Conservation (phyloP, 2,329 filamentous ascomycete species). For the Diaporthe aspalathi region DNA sequence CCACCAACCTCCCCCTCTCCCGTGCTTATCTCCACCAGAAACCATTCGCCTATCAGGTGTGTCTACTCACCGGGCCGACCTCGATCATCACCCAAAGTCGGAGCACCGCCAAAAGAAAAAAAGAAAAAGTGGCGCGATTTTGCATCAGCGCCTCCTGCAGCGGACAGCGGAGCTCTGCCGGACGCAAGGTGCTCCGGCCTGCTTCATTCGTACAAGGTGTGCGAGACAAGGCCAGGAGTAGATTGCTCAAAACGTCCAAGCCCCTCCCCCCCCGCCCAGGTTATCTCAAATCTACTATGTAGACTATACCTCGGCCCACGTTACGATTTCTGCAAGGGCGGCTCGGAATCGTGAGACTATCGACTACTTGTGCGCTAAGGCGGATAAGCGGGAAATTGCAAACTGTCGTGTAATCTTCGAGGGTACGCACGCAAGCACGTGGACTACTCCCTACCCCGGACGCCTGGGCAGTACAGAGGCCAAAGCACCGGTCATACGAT, state of each 20-base stretch:
- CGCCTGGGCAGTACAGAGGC: neutral
- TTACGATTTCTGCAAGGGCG: conserved; percentile 19
- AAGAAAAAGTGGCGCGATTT: conserved; percentile 7
- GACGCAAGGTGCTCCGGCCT: neutral
- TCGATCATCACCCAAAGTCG: neutral
- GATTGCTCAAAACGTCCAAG: conserved; percentile 22
- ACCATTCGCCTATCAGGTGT: conserved; percentile 18
- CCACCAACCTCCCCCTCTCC: conserved; percentile 5
- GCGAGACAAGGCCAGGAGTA: conserved; percentile 3
- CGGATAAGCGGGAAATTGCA: conserved; percentile 20
- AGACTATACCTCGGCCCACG: neutral
- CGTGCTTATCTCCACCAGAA: conserved; percentile 26
- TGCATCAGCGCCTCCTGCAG: neutral
- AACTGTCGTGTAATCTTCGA: conserved; percentile 8
- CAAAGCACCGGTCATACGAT: neutral
- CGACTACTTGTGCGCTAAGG: neutral
- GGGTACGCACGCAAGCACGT: neutral
- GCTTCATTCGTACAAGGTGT: conserved; percentile 10
- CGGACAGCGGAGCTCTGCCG: neutral
- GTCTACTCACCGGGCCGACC: neutral
- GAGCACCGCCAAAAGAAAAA: neutral
- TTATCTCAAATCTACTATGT: neutral
- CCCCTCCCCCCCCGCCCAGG: neutral
- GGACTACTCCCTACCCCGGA: neutral
- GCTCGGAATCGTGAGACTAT: neutral